These are phyloP conservation scores for Arachis stenosperma DNA, from an alignment of 306 rosid species.

Conservation along the genomic window DNA sequence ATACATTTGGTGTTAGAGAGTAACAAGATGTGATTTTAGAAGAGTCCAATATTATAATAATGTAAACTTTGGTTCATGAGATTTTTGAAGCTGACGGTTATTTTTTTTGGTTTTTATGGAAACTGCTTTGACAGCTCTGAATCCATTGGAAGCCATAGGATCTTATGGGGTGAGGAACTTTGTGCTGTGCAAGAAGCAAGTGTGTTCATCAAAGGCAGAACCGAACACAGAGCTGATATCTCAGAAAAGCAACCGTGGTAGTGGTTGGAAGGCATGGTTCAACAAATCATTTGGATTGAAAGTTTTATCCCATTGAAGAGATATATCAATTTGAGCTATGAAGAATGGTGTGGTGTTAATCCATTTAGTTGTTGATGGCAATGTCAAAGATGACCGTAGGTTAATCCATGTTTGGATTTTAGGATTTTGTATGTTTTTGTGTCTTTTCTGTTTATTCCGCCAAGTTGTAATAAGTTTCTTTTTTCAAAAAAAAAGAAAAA, in stretches of 20 bases:
- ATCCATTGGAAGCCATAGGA: constrained; percentile 61
- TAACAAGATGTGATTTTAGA: not conserved
- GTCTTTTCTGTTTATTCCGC: no score
- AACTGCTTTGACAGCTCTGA: constrained; percentile 55
- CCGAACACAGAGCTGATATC: constrained; percentile 41
- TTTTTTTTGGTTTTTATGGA: not conserved
- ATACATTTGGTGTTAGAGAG: no score
- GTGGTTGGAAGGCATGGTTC: constrained; percentile 63
- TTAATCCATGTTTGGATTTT: no score
- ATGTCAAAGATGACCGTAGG: no score
- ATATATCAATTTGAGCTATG: no score
- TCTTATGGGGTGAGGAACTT: constrained; percentile 53
- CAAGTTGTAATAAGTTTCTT: no score
- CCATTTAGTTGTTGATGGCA: no score
- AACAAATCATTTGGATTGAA: constrained; percentile 47
- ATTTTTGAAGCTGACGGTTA: constrained; percentile 23
- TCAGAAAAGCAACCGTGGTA: constrained; percentile 46
- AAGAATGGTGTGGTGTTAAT: no score
- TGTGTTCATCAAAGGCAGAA: constrained; percentile 34
- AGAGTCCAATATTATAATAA: not conserved
- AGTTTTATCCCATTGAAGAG: constrained; percentile 3
- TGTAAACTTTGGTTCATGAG: constrained; percentile 20
- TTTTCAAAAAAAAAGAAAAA: no score
- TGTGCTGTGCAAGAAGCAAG: constrained; percentile 61
- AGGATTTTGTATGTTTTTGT: no score